Conservation (phyloP, 306 rosid genomes). For the Vicia sativa region DNA sequence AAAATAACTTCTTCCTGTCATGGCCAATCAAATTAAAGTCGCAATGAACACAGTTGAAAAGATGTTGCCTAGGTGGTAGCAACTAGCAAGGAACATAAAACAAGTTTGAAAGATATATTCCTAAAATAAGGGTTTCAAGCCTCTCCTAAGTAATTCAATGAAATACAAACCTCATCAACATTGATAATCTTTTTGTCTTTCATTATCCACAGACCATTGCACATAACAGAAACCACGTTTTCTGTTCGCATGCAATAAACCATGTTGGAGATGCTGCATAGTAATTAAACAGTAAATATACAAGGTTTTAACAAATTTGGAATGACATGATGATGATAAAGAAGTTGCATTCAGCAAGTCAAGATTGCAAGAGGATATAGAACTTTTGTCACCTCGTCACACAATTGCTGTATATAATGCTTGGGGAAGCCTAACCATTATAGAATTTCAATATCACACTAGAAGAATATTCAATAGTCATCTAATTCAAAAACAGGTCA, state of each 20-base stretch:
- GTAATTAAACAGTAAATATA: constrained; percentile 32
- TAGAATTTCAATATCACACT: background rate
- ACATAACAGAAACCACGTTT: constrained; percentile 76
- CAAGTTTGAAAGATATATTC: constrained; percentile 19
- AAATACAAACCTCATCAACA: constrained; percentile 75
- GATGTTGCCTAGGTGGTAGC: background rate
- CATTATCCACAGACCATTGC: constrained; percentile 90
- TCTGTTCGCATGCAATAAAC: constrained; percentile 85
- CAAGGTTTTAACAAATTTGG: constrained; percentile 27
- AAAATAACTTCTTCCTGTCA: constrained; percentile 67
- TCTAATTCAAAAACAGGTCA: constrained; percentile 10
- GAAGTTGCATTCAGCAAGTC: constrained; percentile 12
- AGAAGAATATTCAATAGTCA: background rate
- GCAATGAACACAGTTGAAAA: constrained; percentile 1
- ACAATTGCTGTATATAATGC: constrained; percentile 22
- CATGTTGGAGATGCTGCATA: constrained; percentile 77
- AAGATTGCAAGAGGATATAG: constrained; percentile 17
- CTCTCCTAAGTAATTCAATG: constrained; percentile 17
- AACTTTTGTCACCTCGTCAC: background rate
- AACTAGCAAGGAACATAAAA: constrained; percentile 1
- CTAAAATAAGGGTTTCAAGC: background rate
- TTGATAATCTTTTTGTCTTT: constrained; percentile 71
- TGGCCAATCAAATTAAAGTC: constrained; percentile 29
- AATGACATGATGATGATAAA: constrained; percentile 7
- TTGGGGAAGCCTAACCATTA: constrained; percentile 9